Evolutionary conservation across 208 protist genomes (phyloP).

Genomic region (Trypanosoma congolense): DNA sequence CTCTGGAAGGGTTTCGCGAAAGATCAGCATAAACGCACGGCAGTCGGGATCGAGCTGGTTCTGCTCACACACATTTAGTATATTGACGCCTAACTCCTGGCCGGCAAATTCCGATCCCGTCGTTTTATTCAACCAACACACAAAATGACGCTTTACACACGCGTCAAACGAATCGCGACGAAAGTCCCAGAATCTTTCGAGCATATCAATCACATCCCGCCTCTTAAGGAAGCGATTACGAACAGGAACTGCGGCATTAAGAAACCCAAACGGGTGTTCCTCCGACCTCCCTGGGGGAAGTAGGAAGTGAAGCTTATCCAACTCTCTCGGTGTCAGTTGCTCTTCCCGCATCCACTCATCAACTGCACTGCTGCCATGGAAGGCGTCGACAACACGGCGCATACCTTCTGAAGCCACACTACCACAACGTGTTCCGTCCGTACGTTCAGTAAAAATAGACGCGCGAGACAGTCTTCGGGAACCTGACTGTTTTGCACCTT

Average conservation of each 20-base stretch:
- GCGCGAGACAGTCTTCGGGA: too few species aligned
- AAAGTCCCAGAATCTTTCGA: conserved; percentile 55
- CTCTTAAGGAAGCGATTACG: conserved; percentile 57
- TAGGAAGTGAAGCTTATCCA: conserved; percentile 47
- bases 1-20: conserved; percentile 68
- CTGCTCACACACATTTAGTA: conserved; percentile 56
- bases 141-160: conserved; percentile 39
- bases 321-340: conserved; percentile 47
- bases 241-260: conserved; percentile 44
- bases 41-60: conserved; percentile 69
- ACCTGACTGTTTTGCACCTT: too few species aligned
- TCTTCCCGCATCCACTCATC: conserved; percentile 67
- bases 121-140: conserved; percentile 61
- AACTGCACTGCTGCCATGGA: conserved; percentile 28
- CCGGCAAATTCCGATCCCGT: conserved; percentile 28
- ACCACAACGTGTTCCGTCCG: not conserved
- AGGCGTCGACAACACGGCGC: not conserved
- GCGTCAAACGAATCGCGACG: conserved; percentile 27
- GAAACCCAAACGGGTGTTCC: conserved; percentile 56
- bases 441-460: too few species aligned
- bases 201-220: conserved; percentile 29
- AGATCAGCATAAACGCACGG: conserved; percentile 37
- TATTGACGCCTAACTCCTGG: conserved; percentile 65
- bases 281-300: conserved; percentile 48
- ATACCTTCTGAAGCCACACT: not conserved